phyloP scores from a whole-genome alignment of 2,329 filamentous ascomycete species.

The Davidsoniella australis region DNA sequence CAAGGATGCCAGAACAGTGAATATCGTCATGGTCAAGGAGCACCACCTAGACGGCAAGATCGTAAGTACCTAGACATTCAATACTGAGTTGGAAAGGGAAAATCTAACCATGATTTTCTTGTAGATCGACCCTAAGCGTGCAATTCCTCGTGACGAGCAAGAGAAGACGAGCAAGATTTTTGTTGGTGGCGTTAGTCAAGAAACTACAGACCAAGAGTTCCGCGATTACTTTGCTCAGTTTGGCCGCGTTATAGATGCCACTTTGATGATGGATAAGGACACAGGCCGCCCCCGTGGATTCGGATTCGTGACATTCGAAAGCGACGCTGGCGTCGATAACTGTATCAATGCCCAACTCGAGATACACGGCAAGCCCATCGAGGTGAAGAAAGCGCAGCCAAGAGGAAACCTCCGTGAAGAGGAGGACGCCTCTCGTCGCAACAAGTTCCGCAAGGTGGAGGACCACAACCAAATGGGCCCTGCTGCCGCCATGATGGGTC shows the following conservation, averaged over 20 bases:
- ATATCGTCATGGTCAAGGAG: conserved; percentile 99
- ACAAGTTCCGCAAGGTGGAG: conserved; percentile 40
- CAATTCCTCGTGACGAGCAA: conserved; percentile 93
- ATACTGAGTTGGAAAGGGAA: background rate
- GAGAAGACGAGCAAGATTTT: conserved; percentile 98
- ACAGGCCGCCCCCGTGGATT: conserved; percentile 93
- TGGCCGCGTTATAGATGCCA: conserved; percentile 88
- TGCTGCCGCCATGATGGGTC: conserved; percentile 22
- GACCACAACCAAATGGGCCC: conserved; percentile 23
- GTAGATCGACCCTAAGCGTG: conserved; percentile 93
- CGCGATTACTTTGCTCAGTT: conserved; percentile 95
- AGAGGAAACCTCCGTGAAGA: conserved; percentile 87
- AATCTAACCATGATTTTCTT: too few relatives aligned
- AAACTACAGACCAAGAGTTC: conserved; percentile 91
- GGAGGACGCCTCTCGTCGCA: conserved; percentile 51
- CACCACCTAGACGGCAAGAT: conserved; percentile 97
- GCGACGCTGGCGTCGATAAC: conserved; percentile 81
- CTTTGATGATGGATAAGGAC: conserved; percentile 99
- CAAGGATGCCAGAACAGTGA: conserved; percentile 92
- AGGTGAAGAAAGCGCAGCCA: conserved; percentile 95
- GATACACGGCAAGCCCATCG: conserved; percentile 90
- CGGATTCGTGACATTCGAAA: conserved; percentile 96
- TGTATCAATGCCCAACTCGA: conserved; percentile 72
- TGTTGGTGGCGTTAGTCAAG: conserved; percentile 91
- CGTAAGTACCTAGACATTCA: conserved; percentile 37